Evolutionary conservation across 106 monocot species (phyloP).

Genomic region (Platanthera guangdongensis): DNA sequence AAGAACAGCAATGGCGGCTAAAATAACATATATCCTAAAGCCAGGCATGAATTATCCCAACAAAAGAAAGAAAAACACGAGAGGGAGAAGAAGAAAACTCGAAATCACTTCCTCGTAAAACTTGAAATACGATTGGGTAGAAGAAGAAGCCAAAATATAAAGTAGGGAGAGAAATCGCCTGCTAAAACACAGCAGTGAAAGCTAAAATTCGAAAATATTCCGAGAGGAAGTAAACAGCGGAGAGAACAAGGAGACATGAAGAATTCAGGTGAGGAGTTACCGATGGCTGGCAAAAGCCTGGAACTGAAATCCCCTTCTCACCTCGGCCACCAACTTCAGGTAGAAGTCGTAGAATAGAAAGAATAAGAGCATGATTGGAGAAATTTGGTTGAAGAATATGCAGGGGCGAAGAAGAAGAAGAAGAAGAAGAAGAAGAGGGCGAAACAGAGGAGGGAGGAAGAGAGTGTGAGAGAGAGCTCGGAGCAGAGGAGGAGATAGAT

Average conservation of each 20-base stretch:
- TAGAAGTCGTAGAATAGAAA: not conserved
- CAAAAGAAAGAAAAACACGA: not conserved
- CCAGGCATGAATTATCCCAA: not conserved
- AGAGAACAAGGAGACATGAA: not conserved
- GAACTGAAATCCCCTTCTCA: not conserved
- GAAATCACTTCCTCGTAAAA: not conserved
- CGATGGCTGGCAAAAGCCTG: not conserved
- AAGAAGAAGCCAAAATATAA: not conserved
- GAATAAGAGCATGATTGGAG: not conserved
- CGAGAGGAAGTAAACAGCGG: not conserved
- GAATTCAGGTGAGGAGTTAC: not conserved
- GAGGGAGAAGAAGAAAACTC: not conserved
- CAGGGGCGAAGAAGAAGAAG: not conserved
- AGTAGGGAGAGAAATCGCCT: not conserved
- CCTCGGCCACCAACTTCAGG: not conserved
- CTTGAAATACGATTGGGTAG: not conserved
- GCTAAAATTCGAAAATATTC: not conserved
- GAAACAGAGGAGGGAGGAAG: not conserved
- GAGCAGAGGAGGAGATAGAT: not conserved
- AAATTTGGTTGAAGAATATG: not conserved
- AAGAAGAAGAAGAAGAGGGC: not conserved
- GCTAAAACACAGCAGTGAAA: conserved; percentile 1
- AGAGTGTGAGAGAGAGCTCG: not conserved
- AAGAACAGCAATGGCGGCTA: not conserved
- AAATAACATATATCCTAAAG: not conserved